Percentiles rank a stretch among this genome's conserved stretches.
Evolutionary conservation across 176 grass and related monocot species (phyloP).

Genomic region (Oryza rufipogon): DNA sequence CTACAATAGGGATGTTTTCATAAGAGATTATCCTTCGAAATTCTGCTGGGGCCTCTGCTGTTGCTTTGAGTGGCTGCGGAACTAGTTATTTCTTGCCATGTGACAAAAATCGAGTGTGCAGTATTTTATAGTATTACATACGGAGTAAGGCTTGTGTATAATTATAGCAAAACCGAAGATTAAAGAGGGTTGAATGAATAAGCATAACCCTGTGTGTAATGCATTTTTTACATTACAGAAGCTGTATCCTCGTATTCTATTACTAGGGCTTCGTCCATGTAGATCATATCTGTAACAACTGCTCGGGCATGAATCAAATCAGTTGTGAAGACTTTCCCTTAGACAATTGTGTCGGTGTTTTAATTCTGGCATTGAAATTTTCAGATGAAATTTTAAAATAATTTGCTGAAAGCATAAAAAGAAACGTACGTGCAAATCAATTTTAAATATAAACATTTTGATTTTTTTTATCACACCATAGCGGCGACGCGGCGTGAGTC

Average conservation of each 20-base stretch:
- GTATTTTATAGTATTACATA: neutral
- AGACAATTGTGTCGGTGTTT: neutral
- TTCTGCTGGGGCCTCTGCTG: slow-evolving; percentile 89
- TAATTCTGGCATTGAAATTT: neutral
- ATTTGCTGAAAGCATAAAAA: neutral
- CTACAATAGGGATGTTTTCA: slow-evolving; percentile 68
- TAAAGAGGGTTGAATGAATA: neutral
- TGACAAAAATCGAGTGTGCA: neutral
- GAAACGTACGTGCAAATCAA: neutral
- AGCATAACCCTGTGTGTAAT: neutral
- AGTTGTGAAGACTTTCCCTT: neutral
- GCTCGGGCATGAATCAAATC: slow-evolving; percentile 3
- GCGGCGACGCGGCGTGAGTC: too few species aligned
- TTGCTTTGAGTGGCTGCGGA: slow-evolving; percentile 81
- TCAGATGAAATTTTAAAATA: neutral
- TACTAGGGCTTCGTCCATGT: neutral
- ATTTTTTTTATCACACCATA: too few species aligned
- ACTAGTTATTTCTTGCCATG: slow-evolving; percentile 29
- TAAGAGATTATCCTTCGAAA: slow-evolving; percentile 80
- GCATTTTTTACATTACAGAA: slow-evolving; percentile 20
- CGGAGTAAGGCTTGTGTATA: neutral
- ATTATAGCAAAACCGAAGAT: too few species aligned
- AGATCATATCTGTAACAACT: neutral
- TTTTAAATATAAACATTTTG: neutral
- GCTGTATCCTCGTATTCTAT: neutral